Percentiles rank a stretch among this genome's conserved stretches.
Conservation (phyloP, 2,329 filamentous ascomycete species). For the Clonostachys rosea region DNA sequence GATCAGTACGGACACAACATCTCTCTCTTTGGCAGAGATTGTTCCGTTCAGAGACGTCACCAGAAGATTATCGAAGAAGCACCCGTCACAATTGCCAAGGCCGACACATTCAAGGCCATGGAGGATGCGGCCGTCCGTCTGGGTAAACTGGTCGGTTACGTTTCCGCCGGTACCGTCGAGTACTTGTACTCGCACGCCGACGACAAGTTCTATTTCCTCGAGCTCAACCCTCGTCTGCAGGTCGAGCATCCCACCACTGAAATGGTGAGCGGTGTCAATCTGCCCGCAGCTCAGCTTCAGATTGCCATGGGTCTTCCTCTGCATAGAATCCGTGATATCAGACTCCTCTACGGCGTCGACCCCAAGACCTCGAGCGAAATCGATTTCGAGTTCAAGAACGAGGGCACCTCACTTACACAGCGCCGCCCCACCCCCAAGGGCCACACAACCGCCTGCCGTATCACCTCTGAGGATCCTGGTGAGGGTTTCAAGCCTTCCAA, state of each 20-base stretch:
- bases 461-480: slow-evolving; percentile 96
- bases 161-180: slow-evolving; percentile 97
- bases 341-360: slow-evolving; percentile 92
- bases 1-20: slow-evolving; percentile 99
- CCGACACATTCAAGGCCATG: slow-evolving; percentile 89
- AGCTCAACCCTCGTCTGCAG: slow-evolving; percentile 97
- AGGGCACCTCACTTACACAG: slow-evolving; percentile 79
- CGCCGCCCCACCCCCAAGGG: slow-evolving; percentile 89
- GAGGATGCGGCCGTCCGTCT: slow-evolving; percentile 94
- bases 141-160: slow-evolving; percentile 91
- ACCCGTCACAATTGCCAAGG: slow-evolving; percentile 91
- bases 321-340: slow-evolving; percentile 93
- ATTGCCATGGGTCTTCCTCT: slow-evolving; percentile 98
- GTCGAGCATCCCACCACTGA: slow-evolving; percentile 99
- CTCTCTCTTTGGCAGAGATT: slow-evolving; percentile 96
- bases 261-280: slow-evolving; percentile 97
- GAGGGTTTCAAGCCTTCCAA: slow-evolving; percentile 99
- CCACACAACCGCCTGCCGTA: slow-evolving; percentile 97
- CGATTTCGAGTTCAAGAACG: slow-evolving; percentile 92
- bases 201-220: slow-evolving; percentile 99
- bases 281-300: slow-evolving; percentile 95
- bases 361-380: slow-evolving; percentile 82
- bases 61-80: slow-evolving; percentile 99
- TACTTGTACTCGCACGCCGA: slow-evolving; percentile 98
- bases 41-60: slow-evolving; percentile 95